Conservation (phyloP, 23 red algal genomes). For the Gracilaria domingensis region DNA sequence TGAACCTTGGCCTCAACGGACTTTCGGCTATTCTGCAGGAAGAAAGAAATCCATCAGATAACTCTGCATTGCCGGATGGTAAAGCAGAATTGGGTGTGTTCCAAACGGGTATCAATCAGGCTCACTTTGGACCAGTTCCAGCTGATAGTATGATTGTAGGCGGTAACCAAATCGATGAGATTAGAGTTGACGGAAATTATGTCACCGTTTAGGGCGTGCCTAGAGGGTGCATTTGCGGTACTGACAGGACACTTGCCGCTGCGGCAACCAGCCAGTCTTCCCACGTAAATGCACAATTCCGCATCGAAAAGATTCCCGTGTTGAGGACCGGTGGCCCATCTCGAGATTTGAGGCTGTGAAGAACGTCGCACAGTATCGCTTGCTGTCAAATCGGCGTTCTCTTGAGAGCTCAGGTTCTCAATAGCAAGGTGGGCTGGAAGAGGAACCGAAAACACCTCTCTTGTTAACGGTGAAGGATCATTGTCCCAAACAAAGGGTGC, state of each 20-base stretch:
- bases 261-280: constrained; percentile 39
- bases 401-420: neutral
- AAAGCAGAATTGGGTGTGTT: no score
- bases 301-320: constrained; percentile 64
- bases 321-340: constrained; percentile 49
- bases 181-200: no score
- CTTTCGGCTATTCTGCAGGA: no score
- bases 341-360: neutral
- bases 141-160: no score
- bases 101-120: no score
- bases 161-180: no score
- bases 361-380: neutral
- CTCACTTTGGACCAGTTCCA: no score
- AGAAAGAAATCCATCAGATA: no score
- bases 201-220: no score
- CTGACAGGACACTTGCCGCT: constrained; percentile 37
- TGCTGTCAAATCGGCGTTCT: neutral
- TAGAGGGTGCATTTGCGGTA: constrained; percentile 58
- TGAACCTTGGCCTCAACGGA: no score
- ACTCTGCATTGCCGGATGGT: no score
- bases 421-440: neutral
- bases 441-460: constrained; percentile 5
- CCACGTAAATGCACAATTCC: constrained; percentile 62
- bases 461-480: constrained; percentile 19
- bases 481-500: neutral